These are phyloP conservation scores for Rutstroemia sydowiana DNA, from an alignment of 2,329 filamentous ascomycete species.

Conservation along the genomic window DNA sequence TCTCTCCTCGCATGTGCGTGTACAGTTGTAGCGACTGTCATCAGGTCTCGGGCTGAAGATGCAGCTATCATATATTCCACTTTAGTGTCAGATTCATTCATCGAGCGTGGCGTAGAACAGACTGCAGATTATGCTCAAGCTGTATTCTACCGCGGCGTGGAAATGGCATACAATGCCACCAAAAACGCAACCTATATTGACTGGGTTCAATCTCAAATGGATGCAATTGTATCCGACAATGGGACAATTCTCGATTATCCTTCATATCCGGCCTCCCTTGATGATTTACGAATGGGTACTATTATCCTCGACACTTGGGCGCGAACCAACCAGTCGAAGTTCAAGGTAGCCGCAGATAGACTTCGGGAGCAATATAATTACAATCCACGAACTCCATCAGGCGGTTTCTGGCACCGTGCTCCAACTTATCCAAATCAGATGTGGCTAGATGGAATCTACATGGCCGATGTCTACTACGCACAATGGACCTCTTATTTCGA, in stretches of 20 bases:
- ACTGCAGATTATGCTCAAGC: conserved; percentile 4
- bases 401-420: conserved; percentile 40
- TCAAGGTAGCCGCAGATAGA: conserved; percentile 40
- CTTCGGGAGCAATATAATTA: conserved; percentile 40
- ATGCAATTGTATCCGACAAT: conserved; percentile 39
- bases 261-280: conserved; percentile 40
- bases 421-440: conserved; percentile 43
- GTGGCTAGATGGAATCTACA: conserved; percentile 48
- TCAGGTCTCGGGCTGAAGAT: not conserved
- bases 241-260: conserved; percentile 42
- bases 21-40: not conserved
- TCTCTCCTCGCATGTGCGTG: not conserved
- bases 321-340: conserved; percentile 38
- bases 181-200: conserved; percentile 37
- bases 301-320: conserved; percentile 8
- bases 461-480: conserved; percentile 33
- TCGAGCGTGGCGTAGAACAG: not conserved
- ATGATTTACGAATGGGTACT: conserved; percentile 44
- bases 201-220: conserved; percentile 40
- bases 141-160: conserved; percentile 7
- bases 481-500: conserved; percentile 19
- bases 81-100: conserved; percentile 5
- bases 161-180: conserved; percentile 34
- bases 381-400: conserved; percentile 42
- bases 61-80: not conserved